Percentiles rank a stretch among this genome's conserved stretches.
Conservation (phyloP, 371 early-diverging fungal genomes). For the Dichotomocladium elegans region DNA sequence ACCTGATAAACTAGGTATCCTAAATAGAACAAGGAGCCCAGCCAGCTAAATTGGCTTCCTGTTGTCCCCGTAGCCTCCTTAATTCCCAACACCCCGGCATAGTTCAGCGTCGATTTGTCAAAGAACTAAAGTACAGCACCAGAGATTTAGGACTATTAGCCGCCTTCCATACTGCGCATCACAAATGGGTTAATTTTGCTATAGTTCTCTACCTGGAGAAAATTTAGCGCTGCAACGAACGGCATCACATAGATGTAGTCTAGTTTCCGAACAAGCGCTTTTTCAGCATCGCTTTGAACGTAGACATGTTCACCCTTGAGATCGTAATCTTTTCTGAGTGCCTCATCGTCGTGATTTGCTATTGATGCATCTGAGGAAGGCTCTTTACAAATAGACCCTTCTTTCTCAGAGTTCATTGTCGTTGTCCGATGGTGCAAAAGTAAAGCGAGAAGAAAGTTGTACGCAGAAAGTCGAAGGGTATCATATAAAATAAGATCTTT, state of each 20-base stretch:
- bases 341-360: too few species aligned
- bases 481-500: too few species aligned
- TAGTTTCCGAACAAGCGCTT: conserved; percentile 15
- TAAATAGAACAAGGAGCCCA: conserved; percentile 25
- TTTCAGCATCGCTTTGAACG: conserved; percentile 13
- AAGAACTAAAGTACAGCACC: conserved; percentile 12
- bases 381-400: too few species aligned
- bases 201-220: conserved; percentile 31
- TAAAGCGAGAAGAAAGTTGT: too few species aligned
- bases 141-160: not conserved
- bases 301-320: conserved; percentile 21
- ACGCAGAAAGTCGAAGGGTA: too few species aligned
- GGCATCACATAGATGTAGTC: conserved; percentile 30
- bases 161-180: too few species aligned
- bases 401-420: too few species aligned
- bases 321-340: conserved; percentile 18
- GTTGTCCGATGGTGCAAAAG: too few species aligned
- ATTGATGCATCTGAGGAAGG: too few species aligned
- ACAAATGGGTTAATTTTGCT: too few species aligned
- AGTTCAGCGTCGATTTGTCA: conserved; percentile 20
- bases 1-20: conserved; percentile 23
- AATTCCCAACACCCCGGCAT: conserved; percentile 13
- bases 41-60: conserved; percentile 14
- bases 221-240: conserved; percentile 21
- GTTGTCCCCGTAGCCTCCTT: conserved; percentile 8